Conservation (phyloP, 352 stramenopile species). For the Aphanomyces invadans region DNA sequence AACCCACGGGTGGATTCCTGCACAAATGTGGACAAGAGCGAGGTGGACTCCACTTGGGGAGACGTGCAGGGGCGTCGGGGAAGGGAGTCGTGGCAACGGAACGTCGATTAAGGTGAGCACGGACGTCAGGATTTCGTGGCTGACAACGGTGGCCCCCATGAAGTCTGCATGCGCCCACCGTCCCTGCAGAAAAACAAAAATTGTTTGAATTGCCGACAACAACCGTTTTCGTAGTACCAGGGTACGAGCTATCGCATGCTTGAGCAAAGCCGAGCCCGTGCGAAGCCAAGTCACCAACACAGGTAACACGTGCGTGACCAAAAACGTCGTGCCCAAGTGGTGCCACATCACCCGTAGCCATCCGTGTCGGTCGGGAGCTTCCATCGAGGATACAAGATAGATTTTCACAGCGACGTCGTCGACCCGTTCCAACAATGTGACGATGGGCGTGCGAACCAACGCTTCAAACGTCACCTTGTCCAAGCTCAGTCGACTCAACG, state of each 20-base stretch:
- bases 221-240: neutral
- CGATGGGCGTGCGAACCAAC: neutral
- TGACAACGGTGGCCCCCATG: constrained; percentile 45
- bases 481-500: neutral
- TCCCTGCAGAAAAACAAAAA: constrained; percentile 41
- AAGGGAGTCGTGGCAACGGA: constrained; percentile 31
- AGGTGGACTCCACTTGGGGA: neutral
- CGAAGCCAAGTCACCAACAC: neutral
- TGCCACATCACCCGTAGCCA: neutral
- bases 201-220: constrained; percentile 24
- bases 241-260: neutral
- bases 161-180: constrained; percentile 46
- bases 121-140: constrained; percentile 51
- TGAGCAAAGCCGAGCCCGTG: neutral
- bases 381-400: neutral
- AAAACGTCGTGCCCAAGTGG: neutral
- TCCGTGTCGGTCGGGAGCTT: neutral
- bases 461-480: neutral
- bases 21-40: neutral
- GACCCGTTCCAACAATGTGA: neutral
- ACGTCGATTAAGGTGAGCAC: constrained; percentile 51
- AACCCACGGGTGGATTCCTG: neutral
- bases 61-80: neutral
- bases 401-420: neutral
- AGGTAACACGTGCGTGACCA: neutral